Percentiles rank a stretch among this genome's conserved stretches.
Evolutionary conservation across 345 rosid genomes (phyloP).

Genomic region (Rubroshorea leprosula): DNA sequence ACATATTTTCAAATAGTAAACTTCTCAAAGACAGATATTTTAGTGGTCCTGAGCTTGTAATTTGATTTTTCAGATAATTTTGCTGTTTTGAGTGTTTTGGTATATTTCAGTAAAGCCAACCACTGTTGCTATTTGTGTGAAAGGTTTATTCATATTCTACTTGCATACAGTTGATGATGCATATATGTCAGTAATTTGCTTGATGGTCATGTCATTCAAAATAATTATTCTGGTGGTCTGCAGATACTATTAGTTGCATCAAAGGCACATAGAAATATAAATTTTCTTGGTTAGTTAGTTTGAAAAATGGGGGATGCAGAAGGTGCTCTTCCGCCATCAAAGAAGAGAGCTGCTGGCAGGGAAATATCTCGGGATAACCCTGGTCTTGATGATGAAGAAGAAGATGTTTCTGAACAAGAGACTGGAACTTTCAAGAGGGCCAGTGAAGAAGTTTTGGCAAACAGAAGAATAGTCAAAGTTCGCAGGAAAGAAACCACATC

Average conservation of each 20-base stretch:
- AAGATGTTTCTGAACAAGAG: constrained; percentile 52
- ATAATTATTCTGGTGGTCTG: not conserved
- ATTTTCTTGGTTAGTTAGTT: constrained; percentile 7
- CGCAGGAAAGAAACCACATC: constrained; percentile 51
- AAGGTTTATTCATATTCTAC: not conserved
- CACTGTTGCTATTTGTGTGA: not conserved
- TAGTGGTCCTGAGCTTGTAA: not conserved
- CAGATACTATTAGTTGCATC: not conserved
- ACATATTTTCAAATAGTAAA: too few relatives aligned
- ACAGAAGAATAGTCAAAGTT: constrained; percentile 72
- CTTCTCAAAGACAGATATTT: not conserved
- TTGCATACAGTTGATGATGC: too few relatives aligned
- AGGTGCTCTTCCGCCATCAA: constrained; percentile 65
- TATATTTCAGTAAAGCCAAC: not conserved
- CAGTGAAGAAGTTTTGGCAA: constrained; percentile 77
- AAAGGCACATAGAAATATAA: not conserved
- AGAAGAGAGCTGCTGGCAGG: constrained; percentile 92
- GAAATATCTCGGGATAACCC: constrained; percentile 79
- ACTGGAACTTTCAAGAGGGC: constrained; percentile 89
- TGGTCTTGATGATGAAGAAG: constrained; percentile 85
- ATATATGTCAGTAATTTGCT: not conserved
- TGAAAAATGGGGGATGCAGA: constrained; percentile 73
- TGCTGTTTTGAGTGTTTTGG: not conserved
- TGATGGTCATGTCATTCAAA: not conserved
- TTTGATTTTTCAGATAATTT: too few relatives aligned